Conservation (phyloP, 495 filamentous ascomycete species). For the Stereocaulon alpinum region DNA sequence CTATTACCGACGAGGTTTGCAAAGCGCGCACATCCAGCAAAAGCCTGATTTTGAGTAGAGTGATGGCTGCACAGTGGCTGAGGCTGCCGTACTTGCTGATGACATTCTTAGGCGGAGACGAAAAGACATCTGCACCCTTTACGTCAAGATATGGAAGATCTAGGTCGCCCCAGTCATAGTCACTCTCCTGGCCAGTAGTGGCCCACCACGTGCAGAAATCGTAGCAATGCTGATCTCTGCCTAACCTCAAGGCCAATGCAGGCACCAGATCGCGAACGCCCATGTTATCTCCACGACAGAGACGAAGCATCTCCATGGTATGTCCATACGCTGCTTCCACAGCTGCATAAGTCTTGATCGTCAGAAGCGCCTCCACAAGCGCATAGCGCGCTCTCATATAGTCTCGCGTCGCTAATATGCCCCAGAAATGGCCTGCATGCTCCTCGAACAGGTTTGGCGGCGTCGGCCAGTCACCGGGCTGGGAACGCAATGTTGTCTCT, state of each 20-base stretch:
- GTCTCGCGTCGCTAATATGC: constrained; percentile 27
- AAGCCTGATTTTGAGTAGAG: constrained; percentile 32
- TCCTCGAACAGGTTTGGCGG: constrained; percentile 30
- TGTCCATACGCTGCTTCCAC: constrained; percentile 30
- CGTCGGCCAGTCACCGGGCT: constrained; percentile 22
- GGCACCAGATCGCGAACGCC: constrained; percentile 34
- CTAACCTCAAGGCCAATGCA: constrained; percentile 34
- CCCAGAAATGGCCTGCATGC: constrained; percentile 33
- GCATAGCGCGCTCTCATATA: constrained; percentile 35
- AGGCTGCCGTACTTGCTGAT: constrained; percentile 19
- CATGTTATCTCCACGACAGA: constrained; percentile 38
- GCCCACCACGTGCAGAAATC: constrained; percentile 44
- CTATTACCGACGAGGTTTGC: constrained; percentile 20
- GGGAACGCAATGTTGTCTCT: constrained; percentile 29
- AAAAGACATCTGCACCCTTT: constrained; percentile 25
- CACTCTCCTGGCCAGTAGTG: constrained; percentile 18
- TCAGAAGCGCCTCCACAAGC: constrained; percentile 24
- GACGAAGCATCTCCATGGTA: constrained; percentile 30
- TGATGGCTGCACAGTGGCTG: constrained; percentile 22
- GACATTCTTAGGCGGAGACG: constrained; percentile 16
- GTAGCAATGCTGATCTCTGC: constrained; percentile 44
- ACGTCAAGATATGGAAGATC: constrained; percentile 25
- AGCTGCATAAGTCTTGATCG: constrained; percentile 29
- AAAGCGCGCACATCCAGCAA: constrained; percentile 28
- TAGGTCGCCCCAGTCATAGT: constrained; percentile 33